A percentile compares a stretch with the other conserved stretches of the same genome.
These are phyloP conservation scores for Cicer arietinum DNA, from an alignment of 306 rosid species.

Conservation along the genomic window DNA sequence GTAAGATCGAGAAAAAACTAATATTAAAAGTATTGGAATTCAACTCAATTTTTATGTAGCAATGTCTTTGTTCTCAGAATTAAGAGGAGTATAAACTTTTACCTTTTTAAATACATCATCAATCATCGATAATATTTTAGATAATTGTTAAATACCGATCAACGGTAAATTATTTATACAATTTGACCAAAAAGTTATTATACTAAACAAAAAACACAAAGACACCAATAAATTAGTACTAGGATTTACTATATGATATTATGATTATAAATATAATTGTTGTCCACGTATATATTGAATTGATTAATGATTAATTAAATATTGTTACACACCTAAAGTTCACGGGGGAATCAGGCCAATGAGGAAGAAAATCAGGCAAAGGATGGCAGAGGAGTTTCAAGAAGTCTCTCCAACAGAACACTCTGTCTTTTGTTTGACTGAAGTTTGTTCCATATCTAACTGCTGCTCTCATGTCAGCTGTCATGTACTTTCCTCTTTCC, in stretches of 20 bases:
- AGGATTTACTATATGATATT: background rate
- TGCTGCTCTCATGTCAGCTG: constrained; percentile 62
- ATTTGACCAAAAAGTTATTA: no score
- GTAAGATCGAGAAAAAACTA: no score
- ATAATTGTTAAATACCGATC: no score
- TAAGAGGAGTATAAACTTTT: no score
- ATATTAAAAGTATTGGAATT: no score
- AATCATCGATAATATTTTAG: no score
- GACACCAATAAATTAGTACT: constrained; percentile 9
- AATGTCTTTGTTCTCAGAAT: no score
- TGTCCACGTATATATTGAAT: constrained; percentile 14
- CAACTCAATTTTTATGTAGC: no score
- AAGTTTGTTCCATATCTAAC: constrained; percentile 91
- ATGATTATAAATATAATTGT: background rate
- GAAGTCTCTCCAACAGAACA: constrained; percentile 93
- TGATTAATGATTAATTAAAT: constrained; percentile 1
- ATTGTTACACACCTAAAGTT: constrained; percentile 61
- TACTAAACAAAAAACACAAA: no score
- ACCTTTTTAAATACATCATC: no score
- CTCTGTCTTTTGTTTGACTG: constrained; percentile 71
- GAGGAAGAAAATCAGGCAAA: constrained; percentile 56
- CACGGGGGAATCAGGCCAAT: constrained; percentile 81
- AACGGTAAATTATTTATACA: no score
- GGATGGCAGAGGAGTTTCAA: constrained; percentile 80
- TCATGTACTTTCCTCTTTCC: constrained; percentile 82